Evolutionary conservation across 2,329 filamentous ascomycete genomes (phyloP), one percentile per base, ranked within the genome.

Genomic region (Peltaster fructicola): DNA sequence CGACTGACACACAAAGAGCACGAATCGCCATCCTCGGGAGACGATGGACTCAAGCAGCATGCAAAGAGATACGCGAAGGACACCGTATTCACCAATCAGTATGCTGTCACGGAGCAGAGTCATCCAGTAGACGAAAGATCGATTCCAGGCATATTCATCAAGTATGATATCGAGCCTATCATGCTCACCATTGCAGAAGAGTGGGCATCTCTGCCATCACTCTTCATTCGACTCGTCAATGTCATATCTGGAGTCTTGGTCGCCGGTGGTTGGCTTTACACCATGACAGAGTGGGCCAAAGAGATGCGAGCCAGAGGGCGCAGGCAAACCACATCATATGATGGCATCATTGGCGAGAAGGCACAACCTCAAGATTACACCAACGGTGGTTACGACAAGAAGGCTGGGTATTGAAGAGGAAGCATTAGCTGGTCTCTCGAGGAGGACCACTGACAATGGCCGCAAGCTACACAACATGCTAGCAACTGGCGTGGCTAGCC

Each of bases 131-230:
- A 62, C 27, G 76, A 90, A 42, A 70, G 47, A 33, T 56, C 59
- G 30, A 68, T 93, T 1, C 88, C 88, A 0, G 88, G 88, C 15
- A 71, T 98, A 33, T 98, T 95, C 50, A 79, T 98, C 65, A 98
- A 95, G 58, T 98, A 91, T 56, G 85, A 95, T 49, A 93, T 98
- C 40, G 88, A 98, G 60, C 88, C 88, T 2, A 84, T 98, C 41
- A 58, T 88, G 49, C 61, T 98, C 26, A 73, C 76, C 14, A 74
- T 98, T 20, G 74, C 75, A 33, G 85, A 95, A 56, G 70, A 72
- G 43, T 70, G 82, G 44, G 73, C 74, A 29, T 64, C 77, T 20
- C 59, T 92, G 30, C 53, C 92, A 36, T 61, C 65, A 13, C 68
- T 98, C 39, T 32, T 84, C 21, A 65, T 95, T 36, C 72, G 85